These are phyloP conservation scores for Periconia sp. DNA, from an alignment of 2,329 filamentous ascomycete genomes.

Conservation along the genomic window DNA sequence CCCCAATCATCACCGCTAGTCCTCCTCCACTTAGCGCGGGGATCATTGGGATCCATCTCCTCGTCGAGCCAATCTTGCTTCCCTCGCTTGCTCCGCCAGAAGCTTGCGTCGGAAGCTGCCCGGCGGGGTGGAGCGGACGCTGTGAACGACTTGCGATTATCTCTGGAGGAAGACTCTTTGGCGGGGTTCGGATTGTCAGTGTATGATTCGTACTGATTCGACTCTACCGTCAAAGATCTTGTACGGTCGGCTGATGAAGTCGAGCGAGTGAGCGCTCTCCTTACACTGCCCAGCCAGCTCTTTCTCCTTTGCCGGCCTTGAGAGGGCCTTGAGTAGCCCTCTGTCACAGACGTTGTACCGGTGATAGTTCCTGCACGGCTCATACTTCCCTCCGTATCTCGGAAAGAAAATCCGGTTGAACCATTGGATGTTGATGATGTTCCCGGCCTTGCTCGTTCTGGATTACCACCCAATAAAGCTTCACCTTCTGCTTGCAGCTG, in stretches of 20 bases:
- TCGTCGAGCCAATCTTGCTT: constrained; percentile 50
- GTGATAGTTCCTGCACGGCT: constrained; percentile 32
- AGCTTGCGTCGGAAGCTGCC: constrained; percentile 52
- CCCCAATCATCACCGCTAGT: constrained; percentile 46
- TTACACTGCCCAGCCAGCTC: constrained; percentile 47
- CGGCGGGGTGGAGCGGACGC: constrained; percentile 43
- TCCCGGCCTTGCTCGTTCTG: constrained; percentile 35
- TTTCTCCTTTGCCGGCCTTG: constrained; percentile 33
- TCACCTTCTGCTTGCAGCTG: constrained; percentile 60
- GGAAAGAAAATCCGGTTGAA: constrained; percentile 29
- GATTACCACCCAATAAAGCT: constrained; percentile 55
- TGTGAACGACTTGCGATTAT: constrained; percentile 27
- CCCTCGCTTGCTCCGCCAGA: constrained; percentile 50
- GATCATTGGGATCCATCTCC: constrained; percentile 30
- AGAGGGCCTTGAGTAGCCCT: constrained; percentile 24
- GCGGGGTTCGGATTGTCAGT: constrained; percentile 32
- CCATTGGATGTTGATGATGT: constrained; percentile 37
- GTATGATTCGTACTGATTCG: constrained; percentile 34
- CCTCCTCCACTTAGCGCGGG: constrained; percentile 30
- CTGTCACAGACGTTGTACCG: constrained; percentile 29
- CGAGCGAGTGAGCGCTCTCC: constrained; percentile 41
- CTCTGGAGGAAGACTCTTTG: constrained; percentile 4
- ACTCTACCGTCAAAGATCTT: constrained; percentile 30
- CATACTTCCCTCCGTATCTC: constrained; percentile 28
- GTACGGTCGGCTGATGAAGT: constrained; percentile 33